Evolutionary conservation across 352 stramenopile species (phyloP), one percentile per base, ranked within the genome.

Genomic region (Phytophthora brassicae): DNA sequence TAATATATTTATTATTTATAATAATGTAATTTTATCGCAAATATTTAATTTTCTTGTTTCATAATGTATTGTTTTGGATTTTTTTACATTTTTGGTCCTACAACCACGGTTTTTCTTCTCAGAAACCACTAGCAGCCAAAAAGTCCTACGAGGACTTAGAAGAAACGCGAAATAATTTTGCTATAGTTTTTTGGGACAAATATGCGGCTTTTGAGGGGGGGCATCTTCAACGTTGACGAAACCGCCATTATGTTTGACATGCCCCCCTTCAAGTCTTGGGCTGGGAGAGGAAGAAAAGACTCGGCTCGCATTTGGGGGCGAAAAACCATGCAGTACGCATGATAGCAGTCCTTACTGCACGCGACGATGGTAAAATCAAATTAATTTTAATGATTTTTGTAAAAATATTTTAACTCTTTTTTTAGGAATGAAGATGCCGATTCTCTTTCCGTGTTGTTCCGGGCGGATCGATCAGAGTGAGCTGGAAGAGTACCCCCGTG

Each of bases 181-280:
- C 33, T 1, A 8, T 45, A 4, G n/a, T 24, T 5, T 46, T 56
- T 23, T 56, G 48, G 48, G 12, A 6, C 2, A 35, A 45, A 6
- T 56, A 46, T 23, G 35, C 19, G 44, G 47, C 16, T 3, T 43
- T 24, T n/a, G n/a, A n/a, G n/a, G n/a, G n/a, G 48, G 4, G 48
- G 33, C 1, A 16, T 56, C 9, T 14, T 45, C 4, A 56, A 56
- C 14, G 33, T 46, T 2, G 29, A 56, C n/a, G 48, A 56, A n/a
- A 56, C 29, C 6, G 33, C 11, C 31, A 45, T 56, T 8, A 7
- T 46, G 19, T 56, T 45, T 38, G 48, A 56, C 48, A 56, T 56
- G 48, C 20, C 48, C 16, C 46, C 5, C 22, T 17, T 20, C 5
- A 53, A 20, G 16, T 14, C 17, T 33, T n/a, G n/a, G n/a, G n/a